A percentile compares a stretch with the other conserved stretches of the same genome.
These are phyloP conservation scores for Cornus florida DNA, from an alignment of 148 eudicot genomes.

Conservation along the genomic window DNA sequence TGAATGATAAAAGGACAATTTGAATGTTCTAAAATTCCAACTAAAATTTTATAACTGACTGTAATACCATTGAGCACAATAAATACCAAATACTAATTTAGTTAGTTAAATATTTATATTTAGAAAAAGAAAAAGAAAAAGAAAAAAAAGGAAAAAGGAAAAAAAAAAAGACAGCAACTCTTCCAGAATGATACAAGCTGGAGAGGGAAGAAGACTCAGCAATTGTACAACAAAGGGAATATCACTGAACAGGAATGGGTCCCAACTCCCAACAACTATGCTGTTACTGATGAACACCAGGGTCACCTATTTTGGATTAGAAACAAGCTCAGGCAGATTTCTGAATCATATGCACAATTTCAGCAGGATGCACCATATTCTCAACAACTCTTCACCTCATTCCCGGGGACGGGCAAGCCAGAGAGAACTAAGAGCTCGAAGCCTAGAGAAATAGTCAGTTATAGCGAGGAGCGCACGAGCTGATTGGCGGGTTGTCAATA, in stretches of 20 bases:
- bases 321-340: background rate
- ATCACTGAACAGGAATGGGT: background rate
- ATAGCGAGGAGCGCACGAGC: conserved; percentile 46
- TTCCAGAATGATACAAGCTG: background rate
- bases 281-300: background rate
- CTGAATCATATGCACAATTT: too few species aligned
- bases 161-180: background rate
- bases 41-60: background rate
- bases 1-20: background rate
- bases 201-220: background rate
- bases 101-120: background rate
- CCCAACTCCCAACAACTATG: background rate
- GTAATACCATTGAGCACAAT: background rate
- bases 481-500: conserved; percentile 45
- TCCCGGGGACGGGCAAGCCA: conserved; percentile 48
- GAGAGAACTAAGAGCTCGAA: conserved; percentile 42
- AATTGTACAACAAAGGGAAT: background rate
- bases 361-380: background rate
- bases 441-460: conserved; percentile 42
- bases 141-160: background rate
- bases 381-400: conserved; percentile 9
- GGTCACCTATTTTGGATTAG: background rate
- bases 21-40: background rate
- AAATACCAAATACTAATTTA: background rate
- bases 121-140: background rate